Evolutionary conservation across 2,329 filamentous ascomycete species (phyloP).

Genomic region (Colletotrichum horii): DNA sequence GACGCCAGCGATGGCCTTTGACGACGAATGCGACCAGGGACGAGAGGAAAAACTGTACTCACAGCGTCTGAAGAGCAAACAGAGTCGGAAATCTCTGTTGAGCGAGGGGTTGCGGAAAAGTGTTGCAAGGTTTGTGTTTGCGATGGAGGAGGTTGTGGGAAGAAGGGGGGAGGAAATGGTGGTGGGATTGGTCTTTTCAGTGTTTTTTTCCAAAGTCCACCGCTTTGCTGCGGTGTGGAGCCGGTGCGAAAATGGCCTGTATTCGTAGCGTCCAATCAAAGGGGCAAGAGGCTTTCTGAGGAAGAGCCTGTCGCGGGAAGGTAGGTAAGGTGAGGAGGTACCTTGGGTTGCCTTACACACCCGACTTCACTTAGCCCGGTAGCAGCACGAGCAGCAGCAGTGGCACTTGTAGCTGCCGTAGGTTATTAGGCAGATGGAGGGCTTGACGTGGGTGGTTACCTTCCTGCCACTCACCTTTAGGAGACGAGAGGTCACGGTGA

Average conservation of each 20-base stretch:
- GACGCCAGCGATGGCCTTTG: not conserved
- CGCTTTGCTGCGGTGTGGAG: slow-evolving; percentile 15
- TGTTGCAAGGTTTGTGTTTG: slow-evolving; percentile 15
- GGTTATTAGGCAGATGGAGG: not conserved
- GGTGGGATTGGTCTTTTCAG: slow-evolving; percentile 14
- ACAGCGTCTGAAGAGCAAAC: not conserved
- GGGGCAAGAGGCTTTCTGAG: slow-evolving; percentile 9
- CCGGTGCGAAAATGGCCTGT: slow-evolving; percentile 13
- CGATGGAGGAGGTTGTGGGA: slow-evolving; percentile 14
- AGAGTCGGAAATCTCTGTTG: slow-evolving; percentile 17
- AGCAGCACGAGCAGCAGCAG: not conserved
- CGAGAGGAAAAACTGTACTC: not conserved
- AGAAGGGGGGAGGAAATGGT: slow-evolving; percentile 14
- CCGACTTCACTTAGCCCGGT: not conserved
- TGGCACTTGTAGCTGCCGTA: not conserved
- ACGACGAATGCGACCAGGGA: not conserved
- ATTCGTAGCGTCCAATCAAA: slow-evolving; percentile 11
- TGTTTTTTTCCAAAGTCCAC: slow-evolving; percentile 1
- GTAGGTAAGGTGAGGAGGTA: not conserved
- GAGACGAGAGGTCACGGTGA: not conserved
- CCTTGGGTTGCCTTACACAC: not conserved
- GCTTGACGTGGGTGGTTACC: not conserved
- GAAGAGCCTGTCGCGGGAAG: not conserved
- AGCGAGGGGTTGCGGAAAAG: not conserved
- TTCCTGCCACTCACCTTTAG: not conserved